phyloP scores from a whole-genome alignment of 2,329 filamentous ascomycete species.

The Ceratocystis albifundus region DNA sequence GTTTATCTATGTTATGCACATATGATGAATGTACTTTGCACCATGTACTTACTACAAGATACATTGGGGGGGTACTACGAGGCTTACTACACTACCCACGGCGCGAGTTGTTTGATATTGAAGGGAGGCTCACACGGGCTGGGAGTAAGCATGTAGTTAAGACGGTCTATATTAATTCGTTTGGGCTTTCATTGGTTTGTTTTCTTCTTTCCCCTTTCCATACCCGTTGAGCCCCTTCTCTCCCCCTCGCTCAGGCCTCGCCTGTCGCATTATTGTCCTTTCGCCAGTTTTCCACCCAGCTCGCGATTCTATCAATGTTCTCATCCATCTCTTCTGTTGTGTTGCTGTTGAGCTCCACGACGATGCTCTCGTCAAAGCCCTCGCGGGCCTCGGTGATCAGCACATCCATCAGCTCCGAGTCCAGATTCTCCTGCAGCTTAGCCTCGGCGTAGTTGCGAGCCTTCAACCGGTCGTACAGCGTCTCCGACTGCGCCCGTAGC shows the following conservation, averaged over 20 bases:
- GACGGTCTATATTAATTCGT: background rate
- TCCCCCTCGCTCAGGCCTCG: background rate
- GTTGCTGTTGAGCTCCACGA: conserved; percentile 80
- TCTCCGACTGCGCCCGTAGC: conserved; percentile 64
- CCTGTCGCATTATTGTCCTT: conserved; percentile 12
- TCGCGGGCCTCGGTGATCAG: conserved; percentile 81
- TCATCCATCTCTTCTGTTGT: conserved; percentile 71
- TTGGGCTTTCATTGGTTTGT: no score
- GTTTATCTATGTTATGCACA: background rate
- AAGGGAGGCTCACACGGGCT: no score
- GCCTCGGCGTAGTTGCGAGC: conserved; percentile 70
- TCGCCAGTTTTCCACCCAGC: conserved; percentile 43
- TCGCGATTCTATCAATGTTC: conserved; percentile 73
- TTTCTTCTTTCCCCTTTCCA: background rate
- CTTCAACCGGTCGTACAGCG: conserved; percentile 73
- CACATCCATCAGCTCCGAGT: conserved; percentile 96
- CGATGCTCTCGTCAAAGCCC: conserved; percentile 72
- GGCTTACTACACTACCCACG: no score
- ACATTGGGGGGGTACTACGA: no score
- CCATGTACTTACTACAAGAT: no score
- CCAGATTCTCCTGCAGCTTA: conserved; percentile 91
- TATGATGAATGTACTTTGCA: no score
- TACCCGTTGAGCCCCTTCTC: no score
- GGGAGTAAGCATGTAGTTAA: no score
- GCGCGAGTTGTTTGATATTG: no score